Percentiles rank a stretch among this genome's conserved stretches.
Evolutionary conservation across 2,329 filamentous ascomycete genomes (phyloP).

Genomic region (Orbilia quercus): DNA sequence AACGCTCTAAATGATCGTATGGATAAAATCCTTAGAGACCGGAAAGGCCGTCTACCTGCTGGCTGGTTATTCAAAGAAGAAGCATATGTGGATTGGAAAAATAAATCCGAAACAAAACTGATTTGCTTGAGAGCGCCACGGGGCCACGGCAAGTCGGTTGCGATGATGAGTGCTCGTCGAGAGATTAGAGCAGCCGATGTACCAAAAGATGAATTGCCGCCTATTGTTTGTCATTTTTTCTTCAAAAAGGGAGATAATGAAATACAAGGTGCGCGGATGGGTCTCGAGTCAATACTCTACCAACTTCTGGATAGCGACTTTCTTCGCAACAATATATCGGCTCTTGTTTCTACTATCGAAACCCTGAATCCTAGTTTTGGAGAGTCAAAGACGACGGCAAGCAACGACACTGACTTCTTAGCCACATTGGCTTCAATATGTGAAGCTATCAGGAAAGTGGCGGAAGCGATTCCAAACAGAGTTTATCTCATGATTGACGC

Average conservation of each 20-base stretch:
- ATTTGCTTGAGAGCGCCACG: constrained; percentile 25
- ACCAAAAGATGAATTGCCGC: too few species aligned
- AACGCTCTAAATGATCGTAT: constrained; percentile 14
- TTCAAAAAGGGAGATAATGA: constrained; percentile 43
- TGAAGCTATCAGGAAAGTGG: constrained; percentile 11
- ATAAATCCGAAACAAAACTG: background rate
- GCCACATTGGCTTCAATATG: background rate
- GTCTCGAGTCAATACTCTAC: constrained; percentile 19
- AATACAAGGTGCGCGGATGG: constrained; percentile 14
- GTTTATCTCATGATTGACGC: constrained; percentile 39
- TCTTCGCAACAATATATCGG: background rate
- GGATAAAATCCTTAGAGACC: constrained; percentile 14
- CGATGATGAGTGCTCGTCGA: constrained; percentile 26
- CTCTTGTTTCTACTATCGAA: constrained; percentile 1
- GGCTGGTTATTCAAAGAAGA: constrained; percentile 33
- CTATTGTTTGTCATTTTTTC: constrained; percentile 28
- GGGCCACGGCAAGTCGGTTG: constrained; percentile 37
- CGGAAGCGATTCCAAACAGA: background rate
- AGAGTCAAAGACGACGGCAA: background rate
- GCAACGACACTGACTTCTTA: background rate
- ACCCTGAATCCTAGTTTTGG: constrained; percentile 7
- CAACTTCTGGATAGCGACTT: constrained; percentile 21
- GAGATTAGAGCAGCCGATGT: background rate
- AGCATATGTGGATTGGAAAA: constrained; percentile 22
- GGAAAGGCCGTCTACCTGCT: constrained; percentile 10